Conservation (phyloP, 2,329 filamentous ascomycete genomes). For the Cladobotryum protrusum region DNA sequence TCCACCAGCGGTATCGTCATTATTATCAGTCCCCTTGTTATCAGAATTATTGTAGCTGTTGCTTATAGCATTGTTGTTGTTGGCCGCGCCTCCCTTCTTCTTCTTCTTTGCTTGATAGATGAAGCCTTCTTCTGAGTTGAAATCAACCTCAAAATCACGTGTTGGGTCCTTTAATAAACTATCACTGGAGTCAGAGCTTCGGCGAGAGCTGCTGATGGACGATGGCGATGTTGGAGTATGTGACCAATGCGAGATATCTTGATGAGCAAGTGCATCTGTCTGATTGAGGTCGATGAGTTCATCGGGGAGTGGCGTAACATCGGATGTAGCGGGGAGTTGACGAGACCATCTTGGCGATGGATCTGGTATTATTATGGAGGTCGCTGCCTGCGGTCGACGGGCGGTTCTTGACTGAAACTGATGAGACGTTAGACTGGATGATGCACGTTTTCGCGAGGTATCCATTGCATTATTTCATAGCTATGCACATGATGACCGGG, state of each 20-base stretch:
- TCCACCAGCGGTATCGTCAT: background rate
- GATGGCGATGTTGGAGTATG: constrained; percentile 1
- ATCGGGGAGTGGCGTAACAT: constrained; percentile 16
- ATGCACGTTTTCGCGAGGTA: background rate
- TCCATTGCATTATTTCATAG: background rate
- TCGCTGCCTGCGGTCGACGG: constrained; percentile 9
- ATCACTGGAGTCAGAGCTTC: constrained; percentile 13
- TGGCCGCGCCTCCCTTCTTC: constrained; percentile 27
- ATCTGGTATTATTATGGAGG: constrained; percentile 18
- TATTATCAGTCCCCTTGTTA: background rate
- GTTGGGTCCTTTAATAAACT: constrained; percentile 42
- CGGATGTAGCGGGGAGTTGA: constrained; percentile 19
- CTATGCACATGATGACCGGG: background rate
- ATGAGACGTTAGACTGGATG: constrained; percentile 1
- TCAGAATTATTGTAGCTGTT: background rate
- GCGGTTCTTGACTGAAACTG: constrained; percentile 1
- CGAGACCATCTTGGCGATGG: constrained; percentile 31
- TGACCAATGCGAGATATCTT: background rate
- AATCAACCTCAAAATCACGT: constrained; percentile 46
- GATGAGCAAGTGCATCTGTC: constrained; percentile 24
- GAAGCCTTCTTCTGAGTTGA: constrained; percentile 48
- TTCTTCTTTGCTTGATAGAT: constrained; percentile 54
- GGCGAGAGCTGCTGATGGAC: constrained; percentile 17
- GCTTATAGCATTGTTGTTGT: constrained; percentile 2
- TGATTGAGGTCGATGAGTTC: constrained; percentile 26